A percentile compares a stretch with the other conserved stretches of the same genome.
These are phyloP conservation scores for Penicillium sclerotigenum DNA, from an alignment of 2,329 filamentous ascomycete species.

Conservation along the genomic window DNA sequence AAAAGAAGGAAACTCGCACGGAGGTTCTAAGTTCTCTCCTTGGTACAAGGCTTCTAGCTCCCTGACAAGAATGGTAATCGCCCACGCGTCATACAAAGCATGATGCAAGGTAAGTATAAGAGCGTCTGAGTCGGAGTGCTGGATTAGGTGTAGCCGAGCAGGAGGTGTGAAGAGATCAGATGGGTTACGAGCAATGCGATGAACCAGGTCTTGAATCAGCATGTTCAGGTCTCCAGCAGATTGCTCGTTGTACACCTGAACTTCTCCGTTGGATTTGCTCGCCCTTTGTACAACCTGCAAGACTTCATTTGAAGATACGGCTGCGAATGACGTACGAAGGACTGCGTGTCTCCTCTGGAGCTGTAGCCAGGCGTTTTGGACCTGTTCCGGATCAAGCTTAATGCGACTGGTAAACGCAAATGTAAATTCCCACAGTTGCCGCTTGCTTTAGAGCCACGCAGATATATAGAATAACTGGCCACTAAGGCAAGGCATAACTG, in stretches of 20 bases:
- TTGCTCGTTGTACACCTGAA: not conserved
- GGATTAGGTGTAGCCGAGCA: not conserved
- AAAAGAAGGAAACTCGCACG: not conserved
- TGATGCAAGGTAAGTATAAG: slow-evolving; percentile 9
- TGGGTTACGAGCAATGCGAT: not conserved
- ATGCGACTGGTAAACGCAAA: not conserved
- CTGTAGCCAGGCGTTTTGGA: slow-evolving; percentile 1
- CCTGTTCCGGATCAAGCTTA: not conserved
- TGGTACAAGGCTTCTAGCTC: slow-evolving; percentile 9
- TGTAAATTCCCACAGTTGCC: slow-evolving; percentile 11
- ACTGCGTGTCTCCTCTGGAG: slow-evolving; percentile 8
- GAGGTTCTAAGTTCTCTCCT: not conserved
- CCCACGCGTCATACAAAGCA: slow-evolving; percentile 12
- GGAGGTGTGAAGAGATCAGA: slow-evolving; percentile 3
- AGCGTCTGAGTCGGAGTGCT: not conserved
- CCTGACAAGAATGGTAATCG: slow-evolving; percentile 6
- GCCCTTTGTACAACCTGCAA: slow-evolving; percentile 1
- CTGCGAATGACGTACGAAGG: slow-evolving; percentile 10
- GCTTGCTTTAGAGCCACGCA: slow-evolving; percentile 4
- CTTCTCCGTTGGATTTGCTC: not conserved
- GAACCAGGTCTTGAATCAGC: not conserved
- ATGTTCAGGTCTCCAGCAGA: not conserved
- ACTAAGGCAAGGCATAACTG: not conserved
- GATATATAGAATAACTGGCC: slow-evolving; percentile 9
- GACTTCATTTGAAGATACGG: not conserved